Conservation (phyloP, 2,329 filamentous ascomycete species). For the Xylariomycetidae sp. region DNA sequence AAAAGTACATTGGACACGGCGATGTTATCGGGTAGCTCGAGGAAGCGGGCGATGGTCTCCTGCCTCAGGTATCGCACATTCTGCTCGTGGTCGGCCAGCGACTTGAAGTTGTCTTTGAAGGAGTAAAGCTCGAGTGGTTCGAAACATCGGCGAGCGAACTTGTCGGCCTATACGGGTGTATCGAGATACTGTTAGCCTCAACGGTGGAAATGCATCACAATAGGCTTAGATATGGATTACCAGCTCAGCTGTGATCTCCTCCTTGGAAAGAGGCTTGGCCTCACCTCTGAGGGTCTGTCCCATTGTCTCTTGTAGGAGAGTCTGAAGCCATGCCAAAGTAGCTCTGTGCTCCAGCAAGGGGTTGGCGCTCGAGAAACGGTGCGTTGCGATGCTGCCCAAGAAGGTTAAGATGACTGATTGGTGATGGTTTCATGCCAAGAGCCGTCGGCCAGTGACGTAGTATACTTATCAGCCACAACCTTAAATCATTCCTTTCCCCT, state of each 20-base stretch:
- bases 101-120: constrained; percentile 68
- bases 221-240: too few species aligned
- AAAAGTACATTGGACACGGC: constrained; percentile 64
- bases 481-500: too few species aligned
- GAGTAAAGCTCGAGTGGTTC: constrained; percentile 68
- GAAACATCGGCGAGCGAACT: constrained; percentile 67
- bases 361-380: too few species aligned
- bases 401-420: too few species aligned
- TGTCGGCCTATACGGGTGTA: constrained; percentile 42
- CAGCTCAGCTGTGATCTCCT: constrained; percentile 47
- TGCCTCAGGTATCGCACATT: constrained; percentile 63
- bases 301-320: constrained; percentile 33
- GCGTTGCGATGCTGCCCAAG: too few species aligned
- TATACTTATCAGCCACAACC: too few species aligned
- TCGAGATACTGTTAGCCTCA: too few species aligned
- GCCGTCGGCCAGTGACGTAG: too few species aligned
- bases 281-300: constrained; percentile 48
- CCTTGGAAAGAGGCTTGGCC: constrained; percentile 39
- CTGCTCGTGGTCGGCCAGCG: constrained; percentile 61
- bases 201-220: too few species aligned
- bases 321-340: constrained; percentile 22
- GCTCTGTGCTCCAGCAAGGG: too few species aligned
- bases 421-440: too few species aligned
- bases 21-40: constrained; percentile 68
- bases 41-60: constrained; percentile 65